Conservation (phyloP, 805 yeast genomes). For the Candida peoriensis region DNA sequence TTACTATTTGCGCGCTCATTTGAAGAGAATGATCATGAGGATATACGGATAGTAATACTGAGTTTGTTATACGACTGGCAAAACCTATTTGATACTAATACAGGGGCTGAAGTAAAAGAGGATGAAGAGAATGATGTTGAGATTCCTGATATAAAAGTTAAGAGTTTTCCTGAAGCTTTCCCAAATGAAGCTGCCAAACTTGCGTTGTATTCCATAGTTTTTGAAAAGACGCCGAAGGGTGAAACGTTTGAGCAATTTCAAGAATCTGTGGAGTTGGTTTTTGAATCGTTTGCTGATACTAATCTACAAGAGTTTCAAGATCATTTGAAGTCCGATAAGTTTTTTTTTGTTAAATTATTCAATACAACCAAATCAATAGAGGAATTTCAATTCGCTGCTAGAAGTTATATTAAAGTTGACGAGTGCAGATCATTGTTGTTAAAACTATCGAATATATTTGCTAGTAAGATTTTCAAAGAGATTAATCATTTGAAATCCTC, state of each 20-base stretch:
- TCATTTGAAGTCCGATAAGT: constrained; percentile 3
- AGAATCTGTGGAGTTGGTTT: background rate
- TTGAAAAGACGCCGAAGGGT: constrained; percentile 4
- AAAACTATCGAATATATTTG: constrained; percentile 4
- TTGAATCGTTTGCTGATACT: background rate
- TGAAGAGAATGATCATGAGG: constrained; percentile 3
- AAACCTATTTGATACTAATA: constrained; percentile 3
- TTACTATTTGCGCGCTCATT: constrained; percentile 11
- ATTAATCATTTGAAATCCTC: constrained; percentile 1
- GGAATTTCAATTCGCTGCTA: constrained; percentile 2
- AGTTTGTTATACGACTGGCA: constrained; percentile 8
- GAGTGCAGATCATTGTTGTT: constrained; percentile 5
- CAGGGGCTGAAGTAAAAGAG: too few species aligned
- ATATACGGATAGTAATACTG: constrained; percentile 3
- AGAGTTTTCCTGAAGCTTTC: constrained; percentile 8
- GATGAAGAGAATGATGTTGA: background rate
- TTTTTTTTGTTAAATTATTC: background rate
- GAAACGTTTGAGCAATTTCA: constrained; percentile 3
- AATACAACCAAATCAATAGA: background rate
- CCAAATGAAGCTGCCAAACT: constrained; percentile 11
- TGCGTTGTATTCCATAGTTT: constrained; percentile 5
- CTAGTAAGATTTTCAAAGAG: constrained; percentile 6
- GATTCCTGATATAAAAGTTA: background rate
- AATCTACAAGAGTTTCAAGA: constrained; percentile 3
- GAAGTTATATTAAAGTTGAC: background rate